Percentiles rank a stretch among this genome's conserved stretches.
phyloP scores from a whole-genome alignment of 2,329 filamentous ascomycete species.

The Aspergillus caelatus region DNA sequence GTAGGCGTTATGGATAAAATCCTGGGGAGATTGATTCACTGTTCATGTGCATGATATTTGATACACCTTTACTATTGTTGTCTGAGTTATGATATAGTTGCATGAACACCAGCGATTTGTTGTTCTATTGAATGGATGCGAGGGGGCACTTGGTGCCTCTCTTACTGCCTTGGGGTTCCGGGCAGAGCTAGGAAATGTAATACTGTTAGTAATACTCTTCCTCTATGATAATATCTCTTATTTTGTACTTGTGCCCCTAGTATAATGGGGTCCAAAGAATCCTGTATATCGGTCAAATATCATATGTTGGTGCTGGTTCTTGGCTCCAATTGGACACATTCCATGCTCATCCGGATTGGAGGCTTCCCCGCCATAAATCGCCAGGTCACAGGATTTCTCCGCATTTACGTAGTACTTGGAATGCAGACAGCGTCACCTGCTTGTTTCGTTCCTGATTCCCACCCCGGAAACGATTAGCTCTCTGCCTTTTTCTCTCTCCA shows the following conservation, averaged over 20 bases:
- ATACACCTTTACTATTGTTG: not conserved
- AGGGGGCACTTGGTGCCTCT: not conserved
- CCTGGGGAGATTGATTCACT: not conserved
- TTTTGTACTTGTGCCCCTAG: not conserved
- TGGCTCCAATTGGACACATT: slow-evolving; percentile 3
- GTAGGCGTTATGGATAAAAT: slow-evolving; percentile 16
- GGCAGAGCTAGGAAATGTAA: not conserved
- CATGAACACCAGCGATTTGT: not conserved
- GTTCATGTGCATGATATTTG: not conserved
- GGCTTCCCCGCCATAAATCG: slow-evolving; percentile 1
- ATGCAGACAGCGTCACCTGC: slow-evolving; percentile 22
- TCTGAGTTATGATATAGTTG: not conserved
- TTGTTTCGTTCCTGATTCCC: slow-evolving; percentile 17
- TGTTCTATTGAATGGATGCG: not conserved
- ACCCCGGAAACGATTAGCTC: not conserved
- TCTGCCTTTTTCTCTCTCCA: slow-evolving; percentile 9
- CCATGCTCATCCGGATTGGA: not conserved
- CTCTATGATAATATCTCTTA: not conserved
- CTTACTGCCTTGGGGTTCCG: not conserved
- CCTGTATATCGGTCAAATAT: not conserved
- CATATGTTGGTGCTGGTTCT: not conserved
- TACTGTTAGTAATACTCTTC: not conserved
- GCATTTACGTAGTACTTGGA: slow-evolving; percentile 4
- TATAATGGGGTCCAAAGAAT: not conserved
- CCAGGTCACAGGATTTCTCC: slow-evolving; percentile 1